These are phyloP conservation scores for Fusarium sp. DNA, from an alignment of 2,329 filamentous ascomycete species.

Conservation along the genomic window DNA sequence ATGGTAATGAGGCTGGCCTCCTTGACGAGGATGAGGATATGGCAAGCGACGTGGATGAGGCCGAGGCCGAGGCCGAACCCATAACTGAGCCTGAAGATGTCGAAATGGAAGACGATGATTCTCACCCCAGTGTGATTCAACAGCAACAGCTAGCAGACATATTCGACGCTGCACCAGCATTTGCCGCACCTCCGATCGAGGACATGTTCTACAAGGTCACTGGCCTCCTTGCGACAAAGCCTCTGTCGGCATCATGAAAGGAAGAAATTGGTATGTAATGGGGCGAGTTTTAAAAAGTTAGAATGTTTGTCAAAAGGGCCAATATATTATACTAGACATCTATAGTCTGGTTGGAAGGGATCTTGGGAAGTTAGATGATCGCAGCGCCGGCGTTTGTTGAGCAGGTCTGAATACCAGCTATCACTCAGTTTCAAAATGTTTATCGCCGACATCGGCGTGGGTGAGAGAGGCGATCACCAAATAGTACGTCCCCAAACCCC, in stretches of 20 bases:
- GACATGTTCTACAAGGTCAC: slow-evolving; percentile 83
- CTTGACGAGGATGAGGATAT: slow-evolving; percentile 60
- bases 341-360: slow-evolving; percentile 26
- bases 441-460: slow-evolving; percentile 32
- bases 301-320: slow-evolving; percentile 22
- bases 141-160: slow-evolving; percentile 77
- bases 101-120: slow-evolving; percentile 62
- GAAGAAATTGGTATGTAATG: slow-evolving; percentile 34
- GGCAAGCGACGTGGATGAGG: slow-evolving; percentile 60
- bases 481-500: slow-evolving; percentile 24
- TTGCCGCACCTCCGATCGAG: slow-evolving; percentile 77
- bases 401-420: slow-evolving; percentile 29
- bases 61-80: slow-evolving; percentile 53
- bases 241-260: slow-evolving; percentile 52
- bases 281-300: slow-evolving; percentile 22
- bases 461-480: slow-evolving; percentile 37
- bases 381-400: slow-evolving; percentile 41
- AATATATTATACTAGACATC: slow-evolving; percentile 39
- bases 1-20: slow-evolving; percentile 47
- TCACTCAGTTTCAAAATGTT: slow-evolving; percentile 16
- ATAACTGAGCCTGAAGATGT: slow-evolving; percentile 59
- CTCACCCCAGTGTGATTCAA: slow-evolving; percentile 71
- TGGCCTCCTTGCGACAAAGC: slow-evolving; percentile 69
- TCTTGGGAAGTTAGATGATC: slow-evolving; percentile 22
- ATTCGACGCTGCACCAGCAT: slow-evolving; percentile 77